phyloP scores from a whole-genome alignment of 805 yeast species.

The Hanseniaspora mollemarum region DNA sequence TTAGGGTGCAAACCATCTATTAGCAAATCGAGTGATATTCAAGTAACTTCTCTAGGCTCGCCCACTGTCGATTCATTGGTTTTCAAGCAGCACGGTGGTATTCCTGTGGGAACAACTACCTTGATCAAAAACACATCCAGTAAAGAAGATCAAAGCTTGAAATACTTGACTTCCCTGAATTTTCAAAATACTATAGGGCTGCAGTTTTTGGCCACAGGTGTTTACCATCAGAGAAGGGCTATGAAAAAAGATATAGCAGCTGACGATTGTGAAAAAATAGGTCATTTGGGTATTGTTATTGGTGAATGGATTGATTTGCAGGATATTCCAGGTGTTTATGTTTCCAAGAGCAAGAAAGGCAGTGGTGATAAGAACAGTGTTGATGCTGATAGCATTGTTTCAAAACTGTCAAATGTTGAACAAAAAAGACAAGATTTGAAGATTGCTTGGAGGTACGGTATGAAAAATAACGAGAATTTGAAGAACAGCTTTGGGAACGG shows the following conservation, averaged over 20 bases:
- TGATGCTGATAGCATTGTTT: conserved; percentile 14
- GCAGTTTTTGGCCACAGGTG: conserved; percentile 13
- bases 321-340: conserved; percentile 14
- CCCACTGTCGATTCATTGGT: conserved; percentile 8
- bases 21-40: conserved; percentile 13
- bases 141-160: conserved; percentile 6
- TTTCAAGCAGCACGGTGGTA: conserved; percentile 13
- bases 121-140: conserved; percentile 4
- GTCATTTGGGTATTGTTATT: conserved; percentile 10
- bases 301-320: conserved; percentile 15
- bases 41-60: conserved; percentile 12
- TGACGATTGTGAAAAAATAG: conserved; percentile 5
- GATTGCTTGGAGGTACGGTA: conserved; percentile 91
- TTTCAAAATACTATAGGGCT: conserved; percentile 13
- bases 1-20: conserved; percentile 13
- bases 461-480: conserved; percentile 29
- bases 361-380: background rate
- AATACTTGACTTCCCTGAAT: background rate
- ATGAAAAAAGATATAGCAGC: conserved; percentile 4
- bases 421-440: conserved; percentile 41
- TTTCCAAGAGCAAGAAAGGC: conserved; percentile 9
- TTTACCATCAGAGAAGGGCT: conserved; percentile 14
- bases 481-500: conserved; percentile 20
- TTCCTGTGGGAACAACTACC: conserved; percentile 12
- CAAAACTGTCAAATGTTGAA: conserved; percentile 18